Conservation (phyloP, 441 rosid species). For the Geranium incanum region DNA sequence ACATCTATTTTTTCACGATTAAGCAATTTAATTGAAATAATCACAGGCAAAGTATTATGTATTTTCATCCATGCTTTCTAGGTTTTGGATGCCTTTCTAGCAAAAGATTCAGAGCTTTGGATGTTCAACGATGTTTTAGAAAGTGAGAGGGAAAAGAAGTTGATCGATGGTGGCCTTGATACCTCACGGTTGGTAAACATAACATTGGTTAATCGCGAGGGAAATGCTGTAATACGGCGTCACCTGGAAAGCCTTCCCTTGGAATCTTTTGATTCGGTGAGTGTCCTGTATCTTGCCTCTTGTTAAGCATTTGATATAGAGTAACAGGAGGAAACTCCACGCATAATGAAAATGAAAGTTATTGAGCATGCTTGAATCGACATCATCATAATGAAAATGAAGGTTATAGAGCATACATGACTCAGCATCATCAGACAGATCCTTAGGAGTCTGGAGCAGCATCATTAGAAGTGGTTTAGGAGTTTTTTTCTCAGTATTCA, state of each 20-base stretch:
- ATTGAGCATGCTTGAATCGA: neutral
- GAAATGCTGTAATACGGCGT: conserved; percentile 69
- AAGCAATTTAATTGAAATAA: neutral
- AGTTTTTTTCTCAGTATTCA: neutral
- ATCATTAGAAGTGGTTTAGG: neutral
- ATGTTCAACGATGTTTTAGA: conserved; percentile 77
- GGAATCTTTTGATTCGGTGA: conserved; percentile 65
- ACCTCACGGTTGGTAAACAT: conserved; percentile 47
- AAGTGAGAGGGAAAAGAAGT: conserved; percentile 60
- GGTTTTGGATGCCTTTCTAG: conserved; percentile 67
- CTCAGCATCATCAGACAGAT: too few relatives aligned
- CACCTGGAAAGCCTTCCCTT: conserved; percentile 71
- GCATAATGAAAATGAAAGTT: neutral
- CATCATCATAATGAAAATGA: neutral
- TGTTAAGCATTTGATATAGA: neutral
- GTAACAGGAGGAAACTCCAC: neutral
- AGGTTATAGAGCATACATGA: too few relatives aligned
- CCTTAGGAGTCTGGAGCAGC: neutral
- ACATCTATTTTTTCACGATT: conserved; percentile 4
- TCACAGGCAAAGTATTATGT: neutral
- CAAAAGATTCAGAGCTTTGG: conserved; percentile 70
- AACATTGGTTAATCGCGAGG: conserved; percentile 53
- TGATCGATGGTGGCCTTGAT: conserved; percentile 65
- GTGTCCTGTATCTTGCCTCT: conserved; percentile 19
- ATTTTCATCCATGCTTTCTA: conserved; percentile 22